phyloP scores from a whole-genome alignment of 805 yeast genomes.

The Lipomyces orientalis region DNA sequence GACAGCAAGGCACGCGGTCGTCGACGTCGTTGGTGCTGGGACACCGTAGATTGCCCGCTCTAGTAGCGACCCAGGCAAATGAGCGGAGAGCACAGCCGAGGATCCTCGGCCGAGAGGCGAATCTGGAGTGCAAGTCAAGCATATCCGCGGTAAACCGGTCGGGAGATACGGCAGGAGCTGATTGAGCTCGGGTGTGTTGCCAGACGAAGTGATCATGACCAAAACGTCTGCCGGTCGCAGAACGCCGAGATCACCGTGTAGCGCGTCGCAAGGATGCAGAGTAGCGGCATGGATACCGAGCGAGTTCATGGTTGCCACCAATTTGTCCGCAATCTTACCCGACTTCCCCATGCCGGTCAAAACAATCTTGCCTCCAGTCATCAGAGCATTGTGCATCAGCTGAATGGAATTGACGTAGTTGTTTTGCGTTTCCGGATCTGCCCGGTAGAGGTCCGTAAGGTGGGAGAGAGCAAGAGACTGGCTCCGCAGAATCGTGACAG shows the following conservation, averaged over 20 bases:
- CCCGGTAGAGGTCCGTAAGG: constrained; percentile 41
- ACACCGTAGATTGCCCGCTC: constrained; percentile 75
- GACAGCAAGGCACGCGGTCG: constrained; percentile 73
- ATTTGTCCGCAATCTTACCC: constrained; percentile 74
- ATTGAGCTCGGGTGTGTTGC: constrained; percentile 78
- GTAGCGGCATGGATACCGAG: constrained; percentile 69
- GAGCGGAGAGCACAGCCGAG: constrained; percentile 65
- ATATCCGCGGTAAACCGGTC: constrained; percentile 56
- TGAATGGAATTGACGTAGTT: constrained; percentile 44
- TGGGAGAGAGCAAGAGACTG: constrained; percentile 48
- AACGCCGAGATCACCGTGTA: constrained; percentile 88
- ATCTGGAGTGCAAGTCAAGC: constrained; percentile 66
- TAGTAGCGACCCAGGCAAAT: constrained; percentile 59
- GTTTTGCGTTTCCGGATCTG: constrained; percentile 39
- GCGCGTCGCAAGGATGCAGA: constrained; percentile 84
- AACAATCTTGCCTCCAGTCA: constrained; percentile 69
- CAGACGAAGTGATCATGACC: constrained; percentile 76
- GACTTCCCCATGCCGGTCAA: constrained; percentile 87
- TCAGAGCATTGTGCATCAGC: constrained; percentile 49
- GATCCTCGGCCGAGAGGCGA: constrained; percentile 61
- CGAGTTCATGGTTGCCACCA: constrained; percentile 83
- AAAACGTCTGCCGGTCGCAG: constrained; percentile 62
- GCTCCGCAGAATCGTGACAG: constrained; percentile 44
- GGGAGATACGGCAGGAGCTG: constrained; percentile 64
- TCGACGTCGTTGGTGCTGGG: constrained; percentile 86